Base-by-base conservation (phyloP, 805 yeast genomes). In the Sporopachydermia lactativora region DNA sequence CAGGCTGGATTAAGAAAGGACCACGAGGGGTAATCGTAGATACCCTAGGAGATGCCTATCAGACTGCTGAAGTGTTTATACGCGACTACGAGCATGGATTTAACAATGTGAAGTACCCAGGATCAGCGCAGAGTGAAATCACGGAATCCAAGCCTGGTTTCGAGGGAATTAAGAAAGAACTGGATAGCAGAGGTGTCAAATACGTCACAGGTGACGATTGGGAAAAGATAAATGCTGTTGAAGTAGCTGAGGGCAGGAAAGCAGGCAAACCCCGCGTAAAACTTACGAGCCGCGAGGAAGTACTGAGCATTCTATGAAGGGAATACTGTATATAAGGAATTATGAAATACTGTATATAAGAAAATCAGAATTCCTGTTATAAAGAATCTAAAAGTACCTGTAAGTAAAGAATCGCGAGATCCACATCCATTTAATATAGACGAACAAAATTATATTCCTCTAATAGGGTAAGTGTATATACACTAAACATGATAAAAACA, bases 1-100 rank as follows among this genome's bases (percentile, higher is more conserved):
- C 86, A 5, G 98, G 98, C 0, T 92, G 98, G 98, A 77, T 86
- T 38, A 75, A 81, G 42, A 76, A 72, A 40, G 94, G 95, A 1
- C 81, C 95, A 4, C 70, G 71, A 18, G 98, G 98, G 1, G 94
- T 85, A 3, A 92, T 92, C 47, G 94, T 94, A 14, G 70, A 83
- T 11, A 85, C 97, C 0, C 82, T 89, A 80, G 71, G 79, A 69
- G 86, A 81, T 44, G 74, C 96, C 1, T 78, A 78, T 46, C 70
- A 74, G 5, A 77, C 89, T 0, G 89, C 85, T 0, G 83, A 75
- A 18, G 60, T 66, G 8, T 65, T 92, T 0, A 51, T 75, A 14
- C 62, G 67, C 31, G 95, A 85, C 49, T 58, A 70, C 17, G 44
- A 59, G n/a, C 54, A 55, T 28, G 61, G 31, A 24, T 24, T 24